Conservation (phyloP, 2,329 filamentous ascomycete species). For the Fusarium concolor region DNA sequence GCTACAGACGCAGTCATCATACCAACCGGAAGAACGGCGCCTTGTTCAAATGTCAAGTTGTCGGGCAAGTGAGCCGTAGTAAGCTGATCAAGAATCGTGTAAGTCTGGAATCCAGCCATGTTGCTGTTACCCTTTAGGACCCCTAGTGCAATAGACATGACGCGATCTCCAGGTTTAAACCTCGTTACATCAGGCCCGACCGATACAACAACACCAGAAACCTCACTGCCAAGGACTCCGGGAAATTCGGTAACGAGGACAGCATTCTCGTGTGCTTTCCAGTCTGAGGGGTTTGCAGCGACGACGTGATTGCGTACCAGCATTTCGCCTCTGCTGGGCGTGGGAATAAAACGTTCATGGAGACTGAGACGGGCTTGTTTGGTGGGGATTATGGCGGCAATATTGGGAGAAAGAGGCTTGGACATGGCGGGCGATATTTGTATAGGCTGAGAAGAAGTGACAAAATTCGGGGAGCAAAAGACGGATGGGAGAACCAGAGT, state of each 20-base stretch:
- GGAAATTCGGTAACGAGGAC: conserved; percentile 24
- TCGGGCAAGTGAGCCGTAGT: rapidly evolving
- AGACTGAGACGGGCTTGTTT: background rate
- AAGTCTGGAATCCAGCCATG: conserved; percentile 53
- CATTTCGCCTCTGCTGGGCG: background rate
- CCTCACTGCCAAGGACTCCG: conserved; percentile 31
- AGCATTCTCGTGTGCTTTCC: conserved; percentile 50
- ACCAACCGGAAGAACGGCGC: conserved; percentile 7
- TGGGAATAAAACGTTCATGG: background rate
- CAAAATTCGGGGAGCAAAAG: too few species aligned
- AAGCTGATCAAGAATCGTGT: conserved; percentile 37
- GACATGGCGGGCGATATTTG: background rate
- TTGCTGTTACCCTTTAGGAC: conserved; percentile 46
- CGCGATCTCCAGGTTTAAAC: conserved; percentile 30
- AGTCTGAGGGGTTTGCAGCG: conserved; percentile 52
- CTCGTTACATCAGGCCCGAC: conserved; percentile 3
- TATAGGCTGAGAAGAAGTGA: too few species aligned
- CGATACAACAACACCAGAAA: conserved; percentile 18
- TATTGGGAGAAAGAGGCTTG: rapidly evolving
- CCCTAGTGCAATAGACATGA: conserved; percentile 49
- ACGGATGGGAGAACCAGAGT: too few species aligned
- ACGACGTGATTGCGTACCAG: conserved; percentile 30
- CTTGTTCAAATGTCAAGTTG: conserved; percentile 42
- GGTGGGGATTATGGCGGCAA: background rate
- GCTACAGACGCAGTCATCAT: conserved; percentile 7